phyloP scores from a whole-genome alignment of 371 early-diverging fungal species.

The Syncephalastrum monosporum region DNA sequence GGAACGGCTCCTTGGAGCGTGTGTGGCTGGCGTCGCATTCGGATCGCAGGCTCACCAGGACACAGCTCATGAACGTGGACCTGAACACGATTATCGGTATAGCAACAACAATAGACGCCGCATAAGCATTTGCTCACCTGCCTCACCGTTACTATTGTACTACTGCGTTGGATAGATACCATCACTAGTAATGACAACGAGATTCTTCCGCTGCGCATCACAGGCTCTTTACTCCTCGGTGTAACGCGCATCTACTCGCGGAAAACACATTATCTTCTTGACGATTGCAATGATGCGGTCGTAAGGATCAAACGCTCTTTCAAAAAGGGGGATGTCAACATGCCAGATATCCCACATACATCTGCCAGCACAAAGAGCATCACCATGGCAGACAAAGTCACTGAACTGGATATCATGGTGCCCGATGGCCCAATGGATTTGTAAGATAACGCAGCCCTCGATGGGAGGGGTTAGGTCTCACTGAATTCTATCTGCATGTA shows the following conservation, averaged over 20 bases:
- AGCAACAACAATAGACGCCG: no score
- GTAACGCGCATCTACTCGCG: constrained; percentile 95
- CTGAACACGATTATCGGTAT: no score
- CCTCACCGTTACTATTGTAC: no score
- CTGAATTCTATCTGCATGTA: not conserved
- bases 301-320: constrained; percentile 93
- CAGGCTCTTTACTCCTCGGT: constrained; percentile 96
- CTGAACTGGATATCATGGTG: constrained; percentile 88
- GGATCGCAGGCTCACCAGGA: no score
- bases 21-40: no score
- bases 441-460: constrained; percentile 31
- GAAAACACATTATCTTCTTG: constrained; percentile 94
- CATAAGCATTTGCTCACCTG: no score
- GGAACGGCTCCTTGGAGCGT: no score
- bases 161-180: constrained; percentile 50
- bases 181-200: constrained; percentile 77
- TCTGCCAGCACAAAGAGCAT: constrained; percentile 78
- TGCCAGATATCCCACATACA: constrained; percentile 73
- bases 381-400: constrained; percentile 82
- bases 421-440: constrained; percentile 59
- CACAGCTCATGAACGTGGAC: no score
- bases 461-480: constrained; percentile 9
- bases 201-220: constrained; percentile 90
- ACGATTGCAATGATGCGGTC: constrained; percentile 97
- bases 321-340: constrained; percentile 83